Evolutionary conservation across 2,329 filamentous ascomycete species (phyloP), one percentile per base, ranked within the genome.

Genomic region (Calonectria crousiana): DNA sequence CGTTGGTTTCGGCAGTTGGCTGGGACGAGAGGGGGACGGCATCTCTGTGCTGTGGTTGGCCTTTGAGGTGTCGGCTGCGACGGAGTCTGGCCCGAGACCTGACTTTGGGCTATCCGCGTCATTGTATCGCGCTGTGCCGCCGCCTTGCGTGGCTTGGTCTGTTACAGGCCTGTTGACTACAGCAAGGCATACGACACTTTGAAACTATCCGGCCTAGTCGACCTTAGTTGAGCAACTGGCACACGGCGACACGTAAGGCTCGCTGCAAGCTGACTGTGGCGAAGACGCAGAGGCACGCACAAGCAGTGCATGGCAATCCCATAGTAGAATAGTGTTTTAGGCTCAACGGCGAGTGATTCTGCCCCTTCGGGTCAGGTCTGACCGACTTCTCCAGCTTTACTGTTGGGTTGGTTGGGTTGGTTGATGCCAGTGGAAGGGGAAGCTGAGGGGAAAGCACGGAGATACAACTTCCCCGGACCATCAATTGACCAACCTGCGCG

Each of bases 361-460:
- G 36, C 16, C 41, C 49, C 18, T 38, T 66, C 60, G 44, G 38
- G 38, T 73, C 34, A 60, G 71, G 71, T 66, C 71, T 73, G 53
- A 67, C 71, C 71, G 71, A 73, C 66, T 69, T 69, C 56, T 70
- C 44, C n/a, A 47, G 51, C 26, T 53, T 53, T 26, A 32, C 26
- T 14, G 23, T 53, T 28, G 51, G 51, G 56, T 62, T 62, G 26
- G 28, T 47, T 47, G 60, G 60, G 28, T 65, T 32, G 51, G 26
- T 28, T 47, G 60, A 30, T 30, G 34, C 36, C 34, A 9, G 23
- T 38, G 4, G 30, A 32, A 60, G 51, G 44, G 58, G 47, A 67
- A 34, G 36, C 38, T 10, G 32, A 44, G 51, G 56, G 41, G 36
- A 65, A 52, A 62, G 20, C 41, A 53, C 67, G 30, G 38, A 26